Conservation (phyloP, 805 yeast species). For the Cyberlindnera galapagoensis region DNA sequence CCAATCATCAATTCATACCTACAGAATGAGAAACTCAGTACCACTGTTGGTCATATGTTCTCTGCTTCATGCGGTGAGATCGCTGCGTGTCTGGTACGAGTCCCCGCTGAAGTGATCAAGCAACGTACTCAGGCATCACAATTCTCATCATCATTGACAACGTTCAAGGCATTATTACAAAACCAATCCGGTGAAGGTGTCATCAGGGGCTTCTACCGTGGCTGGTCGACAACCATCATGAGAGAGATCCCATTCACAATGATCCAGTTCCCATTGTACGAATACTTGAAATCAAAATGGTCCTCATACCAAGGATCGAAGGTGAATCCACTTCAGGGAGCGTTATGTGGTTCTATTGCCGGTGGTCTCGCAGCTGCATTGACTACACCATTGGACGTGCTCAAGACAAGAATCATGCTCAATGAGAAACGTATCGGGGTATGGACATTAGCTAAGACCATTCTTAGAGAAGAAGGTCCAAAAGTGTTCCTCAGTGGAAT, state of each 20-base stretch:
- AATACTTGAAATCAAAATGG: conserved; percentile 63
- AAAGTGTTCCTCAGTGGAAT: conserved; percentile 73
- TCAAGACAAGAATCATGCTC: conserved; percentile 84
- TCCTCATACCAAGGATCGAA: conserved; percentile 34
- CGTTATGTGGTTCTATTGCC: conserved; percentile 75
- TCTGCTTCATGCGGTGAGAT: conserved; percentile 88
- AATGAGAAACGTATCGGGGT: conserved; percentile 43
- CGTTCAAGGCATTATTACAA: conserved; percentile 54
- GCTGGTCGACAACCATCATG: conserved; percentile 88
- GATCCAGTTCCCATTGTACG: conserved; percentile 93
- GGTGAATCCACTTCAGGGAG: conserved; percentile 67
- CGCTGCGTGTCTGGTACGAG: conserved; percentile 89
- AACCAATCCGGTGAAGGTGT: conserved; percentile 76
- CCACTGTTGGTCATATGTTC: conserved; percentile 65
- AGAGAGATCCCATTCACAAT: conserved; percentile 96
- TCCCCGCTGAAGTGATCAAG: conserved; percentile 94
- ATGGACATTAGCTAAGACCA: conserved; percentile 38
- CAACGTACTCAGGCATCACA: conserved; percentile 84
- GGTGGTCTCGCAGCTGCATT: conserved; percentile 79
- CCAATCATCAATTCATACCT: conserved; percentile 29
- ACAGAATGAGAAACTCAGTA: conserved; percentile 21
- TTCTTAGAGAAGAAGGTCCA: conserved; percentile 69
- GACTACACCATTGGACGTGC: conserved; percentile 75
- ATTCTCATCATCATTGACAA: conserved; percentile 49
- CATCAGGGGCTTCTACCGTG: conserved; percentile 76